A percentile compares a stretch with the other conserved stretches of the same genome.
phyloP scores from a whole-genome alignment of 306 rosid genomes.

The Sophora flavescens region DNA sequence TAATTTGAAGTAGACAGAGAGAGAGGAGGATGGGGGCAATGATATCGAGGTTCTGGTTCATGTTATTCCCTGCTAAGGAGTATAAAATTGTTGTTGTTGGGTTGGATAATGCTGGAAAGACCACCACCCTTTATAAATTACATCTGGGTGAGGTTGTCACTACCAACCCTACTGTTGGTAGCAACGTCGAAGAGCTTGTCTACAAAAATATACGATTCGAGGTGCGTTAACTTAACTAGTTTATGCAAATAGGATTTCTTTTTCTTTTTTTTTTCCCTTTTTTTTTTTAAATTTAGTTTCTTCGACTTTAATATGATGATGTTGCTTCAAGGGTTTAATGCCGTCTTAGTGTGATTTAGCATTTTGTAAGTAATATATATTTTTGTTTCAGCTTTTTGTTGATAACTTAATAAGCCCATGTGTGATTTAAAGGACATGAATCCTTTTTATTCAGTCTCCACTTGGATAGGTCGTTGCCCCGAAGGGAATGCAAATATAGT shows the following conservation, averaged over 20 bases:
- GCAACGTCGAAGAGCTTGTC: constrained; percentile 97
- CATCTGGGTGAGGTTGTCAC: constrained; percentile 99
- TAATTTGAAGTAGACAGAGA: not conserved
- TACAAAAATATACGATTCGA: constrained; percentile 96
- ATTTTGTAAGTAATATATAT: not conserved
- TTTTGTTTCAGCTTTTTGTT: not conserved
- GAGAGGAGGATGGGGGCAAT: constrained; percentile 76
- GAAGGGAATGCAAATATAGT: not conserved
- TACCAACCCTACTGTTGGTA: constrained; percentile 97
- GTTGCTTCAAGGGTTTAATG: constrained; percentile 25
- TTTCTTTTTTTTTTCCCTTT: not conserved
- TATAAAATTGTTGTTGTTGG: constrained; percentile 96
- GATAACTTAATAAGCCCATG: not conserved
- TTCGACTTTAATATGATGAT: not conserved
- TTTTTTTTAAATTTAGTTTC: too few species aligned
- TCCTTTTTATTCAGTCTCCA: not conserved
- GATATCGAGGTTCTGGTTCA: constrained; percentile 85
- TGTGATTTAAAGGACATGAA: not conserved
- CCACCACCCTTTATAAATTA: constrained; percentile 94
- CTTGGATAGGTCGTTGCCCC: not conserved
- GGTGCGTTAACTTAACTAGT: constrained; percentile 52
- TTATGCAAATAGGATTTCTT: not conserved
- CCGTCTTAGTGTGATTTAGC: not conserved
- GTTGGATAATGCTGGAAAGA: constrained; percentile 92
- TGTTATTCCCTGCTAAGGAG: constrained; percentile 92